Conservation (phyloP, 768 basidiomycete species). For the Trametes gibbosa region DNA sequence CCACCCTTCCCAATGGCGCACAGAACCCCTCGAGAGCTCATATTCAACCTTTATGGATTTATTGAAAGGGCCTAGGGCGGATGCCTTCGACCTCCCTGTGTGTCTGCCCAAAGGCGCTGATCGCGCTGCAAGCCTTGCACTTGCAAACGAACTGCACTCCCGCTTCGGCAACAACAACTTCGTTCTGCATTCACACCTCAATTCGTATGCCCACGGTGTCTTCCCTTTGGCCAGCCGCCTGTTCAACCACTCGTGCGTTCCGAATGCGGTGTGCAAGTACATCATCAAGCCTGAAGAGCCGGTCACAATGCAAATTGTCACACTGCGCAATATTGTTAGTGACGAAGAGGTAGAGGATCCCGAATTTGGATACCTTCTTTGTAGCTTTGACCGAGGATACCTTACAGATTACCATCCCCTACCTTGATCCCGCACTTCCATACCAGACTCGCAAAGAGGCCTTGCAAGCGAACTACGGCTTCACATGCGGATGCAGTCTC, state of each 20-base stretch:
- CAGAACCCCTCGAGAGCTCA: background rate
- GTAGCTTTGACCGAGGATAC: background rate
- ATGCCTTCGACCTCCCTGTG: slow-evolving; percentile 7
- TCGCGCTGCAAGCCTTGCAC: background rate
- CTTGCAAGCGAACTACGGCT: slow-evolving; percentile 63
- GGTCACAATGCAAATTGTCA: slow-evolving; percentile 62
- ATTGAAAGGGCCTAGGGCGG: slow-evolving; percentile 17
- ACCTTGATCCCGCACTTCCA: slow-evolving; percentile 72
- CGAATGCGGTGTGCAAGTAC: slow-evolving; percentile 69
- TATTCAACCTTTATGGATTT: slow-evolving; percentile 24
- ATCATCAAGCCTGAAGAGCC: slow-evolving; percentile 35
- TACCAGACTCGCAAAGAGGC: slow-evolving; percentile 57
- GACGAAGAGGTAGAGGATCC: slow-evolving; percentile 60
- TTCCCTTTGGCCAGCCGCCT: slow-evolving; percentile 76
- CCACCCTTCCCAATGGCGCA: background rate
- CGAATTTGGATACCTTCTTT: background rate
- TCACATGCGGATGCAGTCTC: slow-evolving; percentile 59
- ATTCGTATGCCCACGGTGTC: slow-evolving; percentile 67
- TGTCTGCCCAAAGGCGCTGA: slow-evolving; percentile 9
- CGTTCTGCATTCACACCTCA: slow-evolving; percentile 69
- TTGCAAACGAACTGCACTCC: slow-evolving; percentile 38
- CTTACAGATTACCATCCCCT: slow-evolving; percentile 66
- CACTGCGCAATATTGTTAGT: slow-evolving; percentile 51
- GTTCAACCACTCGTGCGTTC: slow-evolving; percentile 81
- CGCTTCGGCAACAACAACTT: slow-evolving; percentile 85